phyloP scores from a whole-genome alignment of 2,329 filamentous ascomycete species.

The Aspergillus melleus region DNA sequence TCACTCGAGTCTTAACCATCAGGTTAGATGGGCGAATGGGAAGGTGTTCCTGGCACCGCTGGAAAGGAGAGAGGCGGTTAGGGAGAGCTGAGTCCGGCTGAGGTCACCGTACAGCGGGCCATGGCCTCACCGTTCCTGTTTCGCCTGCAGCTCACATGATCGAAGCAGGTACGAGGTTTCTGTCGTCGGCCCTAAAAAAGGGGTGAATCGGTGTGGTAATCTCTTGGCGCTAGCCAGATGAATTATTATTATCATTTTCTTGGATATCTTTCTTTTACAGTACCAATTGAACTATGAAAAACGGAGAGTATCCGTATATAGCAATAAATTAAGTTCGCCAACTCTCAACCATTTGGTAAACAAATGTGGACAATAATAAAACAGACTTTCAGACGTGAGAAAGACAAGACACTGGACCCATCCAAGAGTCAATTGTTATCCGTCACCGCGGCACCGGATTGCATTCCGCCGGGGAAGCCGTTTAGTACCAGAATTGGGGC shows the following conservation, averaged over 20 bases:
- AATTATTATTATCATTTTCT: no score
- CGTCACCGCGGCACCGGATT: slow-evolving; percentile 39
- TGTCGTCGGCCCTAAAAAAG: neutral
- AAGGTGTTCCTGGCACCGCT: slow-evolving; percentile 13
- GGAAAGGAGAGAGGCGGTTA: slow-evolving; percentile 7
- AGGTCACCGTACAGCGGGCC: neutral
- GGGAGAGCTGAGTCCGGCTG: neutral
- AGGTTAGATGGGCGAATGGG: slow-evolving; percentile 10
- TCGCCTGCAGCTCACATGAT: slow-evolving; percentile 22
- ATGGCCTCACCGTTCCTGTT: slow-evolving; percentile 13
- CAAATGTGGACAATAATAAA: slow-evolving; percentile 1
- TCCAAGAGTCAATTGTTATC: slow-evolving; percentile 22
- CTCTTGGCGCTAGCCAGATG: no score
- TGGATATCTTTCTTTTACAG: neutral
- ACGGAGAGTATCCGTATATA: no score
- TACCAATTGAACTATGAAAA: no score
- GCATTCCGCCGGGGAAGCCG: slow-evolving; percentile 29
- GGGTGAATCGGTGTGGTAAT: neutral
- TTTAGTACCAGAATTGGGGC: neutral
- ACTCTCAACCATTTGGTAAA: neutral
- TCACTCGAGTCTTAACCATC: neutral
- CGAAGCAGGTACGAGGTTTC: neutral
- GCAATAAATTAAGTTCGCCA: no score
- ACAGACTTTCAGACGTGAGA: slow-evolving; percentile 1
- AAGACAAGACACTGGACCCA: slow-evolving; percentile 10